Evolutionary conservation across 169 alveolate genomes (phyloP), one percentile per base, ranked within the genome.

Genomic region (Plasmodium chabaudi): DNA sequence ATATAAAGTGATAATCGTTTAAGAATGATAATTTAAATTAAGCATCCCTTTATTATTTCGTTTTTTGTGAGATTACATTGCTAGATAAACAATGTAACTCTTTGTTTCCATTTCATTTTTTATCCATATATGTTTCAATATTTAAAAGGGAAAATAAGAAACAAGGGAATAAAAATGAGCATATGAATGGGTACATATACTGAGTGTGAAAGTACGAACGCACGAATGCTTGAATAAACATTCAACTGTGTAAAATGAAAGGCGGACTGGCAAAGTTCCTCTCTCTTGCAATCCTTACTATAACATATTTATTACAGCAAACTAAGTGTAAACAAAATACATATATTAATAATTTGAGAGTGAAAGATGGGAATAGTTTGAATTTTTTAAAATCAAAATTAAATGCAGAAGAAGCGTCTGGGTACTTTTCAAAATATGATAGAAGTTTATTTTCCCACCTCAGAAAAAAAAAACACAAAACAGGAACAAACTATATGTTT

Each of bases 191-290:
- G 7, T 34, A 34, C 42, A 34, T 34, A 34, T 34, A 34, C 42
- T 34, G 42, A 34, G 6, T 34, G 42, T 34, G 42, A 34, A 34
- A 34, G 42, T 34, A 34, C 42, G 42, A 34, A 34, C 42, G 7
- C 42, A 34, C 42, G 7, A 67, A 51, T 51, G 59, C n/a, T 51
- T 23, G 25, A 57, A 57, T 57, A 23, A 57, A 68, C 17, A 68
- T 44, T 46, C 46, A 17, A 46, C 9, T 17, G 17, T 19, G 49
- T 44, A 68, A 68, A 68, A 68, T 68, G 77, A 68, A 68, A n/a
- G 19, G 17, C 17, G 23, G 44, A 5, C 39, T 68, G 44, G 15
- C 49, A 34, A 68, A 68, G 42, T 46, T 60, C 12, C 19, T 68
- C 21, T 13, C 61, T 46, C 27, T 68, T 15, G 44, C 21, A 34